Percentiles rank a stretch among this genome's conserved stretches.
phyloP scores from a whole-genome alignment of 2,329 filamentous ascomycete species.

The Penicillium digitatum region DNA sequence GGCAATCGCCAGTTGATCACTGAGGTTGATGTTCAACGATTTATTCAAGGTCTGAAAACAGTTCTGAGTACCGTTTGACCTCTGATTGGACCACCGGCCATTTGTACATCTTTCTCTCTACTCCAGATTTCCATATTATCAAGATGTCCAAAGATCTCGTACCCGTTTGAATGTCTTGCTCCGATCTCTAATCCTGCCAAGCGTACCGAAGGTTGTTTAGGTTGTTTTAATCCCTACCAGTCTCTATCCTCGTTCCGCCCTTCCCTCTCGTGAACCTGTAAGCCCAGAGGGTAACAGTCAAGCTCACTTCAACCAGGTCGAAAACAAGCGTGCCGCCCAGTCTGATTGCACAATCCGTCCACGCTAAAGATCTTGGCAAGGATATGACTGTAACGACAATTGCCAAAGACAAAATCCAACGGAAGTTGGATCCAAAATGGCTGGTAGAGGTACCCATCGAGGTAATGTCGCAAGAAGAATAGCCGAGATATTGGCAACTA shows the following conservation, averaged over 20 bases:
- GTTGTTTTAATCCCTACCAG: neutral
- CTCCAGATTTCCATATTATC: neutral
- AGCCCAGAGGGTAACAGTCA: constrained; percentile 6
- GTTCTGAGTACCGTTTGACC: neutral
- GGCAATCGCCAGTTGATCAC: neutral
- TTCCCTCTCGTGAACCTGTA: constrained; percentile 7
- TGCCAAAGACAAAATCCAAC: constrained; percentile 69
- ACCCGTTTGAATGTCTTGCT: neutral
- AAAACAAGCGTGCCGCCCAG: constrained; percentile 25
- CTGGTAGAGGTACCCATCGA: constrained; percentile 65
- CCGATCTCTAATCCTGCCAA: neutral
- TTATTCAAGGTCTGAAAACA: neutral
- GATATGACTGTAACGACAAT: constrained; percentile 45
- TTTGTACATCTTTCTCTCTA: no score
- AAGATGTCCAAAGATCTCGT: neutral
- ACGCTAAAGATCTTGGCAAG: constrained; percentile 11
- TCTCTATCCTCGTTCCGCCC: neutral
- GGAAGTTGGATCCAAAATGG: constrained; percentile 63
- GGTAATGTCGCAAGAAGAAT: constrained; percentile 62
- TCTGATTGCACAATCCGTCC: constrained; percentile 22
- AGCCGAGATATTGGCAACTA: constrained; percentile 54
- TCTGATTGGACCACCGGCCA: no score
- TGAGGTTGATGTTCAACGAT: neutral
- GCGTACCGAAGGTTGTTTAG: neutral
- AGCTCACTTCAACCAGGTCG: constrained; percentile 15